A percentile compares a stretch with the other conserved stretches of the same genome.
phyloP scores from a whole-genome alignment of 768 basidiomycete species.

The Mycena crocata region DNA sequence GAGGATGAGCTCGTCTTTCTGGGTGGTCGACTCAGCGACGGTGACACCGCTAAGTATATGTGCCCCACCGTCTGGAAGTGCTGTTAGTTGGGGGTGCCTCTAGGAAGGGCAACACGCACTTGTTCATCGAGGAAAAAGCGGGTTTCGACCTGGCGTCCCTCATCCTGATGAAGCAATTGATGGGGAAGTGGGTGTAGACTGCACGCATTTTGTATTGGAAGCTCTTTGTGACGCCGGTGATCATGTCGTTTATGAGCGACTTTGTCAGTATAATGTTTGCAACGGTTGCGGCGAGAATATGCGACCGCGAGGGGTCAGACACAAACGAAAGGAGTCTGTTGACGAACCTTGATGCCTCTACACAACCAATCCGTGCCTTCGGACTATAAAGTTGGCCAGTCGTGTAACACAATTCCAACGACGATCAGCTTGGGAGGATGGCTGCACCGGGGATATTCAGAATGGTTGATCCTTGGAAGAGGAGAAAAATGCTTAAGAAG shows the following conservation, averaged over 20 bases:
- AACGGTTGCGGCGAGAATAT: no score
- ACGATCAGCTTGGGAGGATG: no score
- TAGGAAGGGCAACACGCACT: constrained; percentile 53
- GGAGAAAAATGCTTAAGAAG: no score
- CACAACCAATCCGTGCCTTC: no score
- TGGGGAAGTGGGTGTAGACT: constrained; percentile 99
- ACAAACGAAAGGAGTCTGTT: no score
- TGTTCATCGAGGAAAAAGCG: constrained; percentile 97
- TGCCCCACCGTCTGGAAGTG: constrained; percentile 84
- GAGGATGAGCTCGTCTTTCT: constrained; percentile 95
- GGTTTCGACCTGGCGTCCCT: constrained; percentile 82
- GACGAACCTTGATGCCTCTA: no score
- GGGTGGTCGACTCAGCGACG: constrained; percentile 86
- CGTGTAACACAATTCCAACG: no score
- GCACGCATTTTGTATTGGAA: constrained; percentile 99
- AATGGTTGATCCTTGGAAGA: no score
- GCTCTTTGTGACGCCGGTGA: constrained; percentile 98
- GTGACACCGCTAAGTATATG: constrained; percentile 95
- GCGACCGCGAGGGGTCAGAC: no score
- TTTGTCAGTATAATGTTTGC: no score
- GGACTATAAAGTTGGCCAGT: no score
- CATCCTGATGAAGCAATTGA: constrained; percentile 96
- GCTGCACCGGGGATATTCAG: no score
- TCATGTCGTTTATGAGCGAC: constrained; percentile 98
- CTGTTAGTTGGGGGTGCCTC: background rate